Evolutionary conservation across 1,139 yeast species (phyloP).

Genomic region (Debaryomyces fabryi): DNA sequence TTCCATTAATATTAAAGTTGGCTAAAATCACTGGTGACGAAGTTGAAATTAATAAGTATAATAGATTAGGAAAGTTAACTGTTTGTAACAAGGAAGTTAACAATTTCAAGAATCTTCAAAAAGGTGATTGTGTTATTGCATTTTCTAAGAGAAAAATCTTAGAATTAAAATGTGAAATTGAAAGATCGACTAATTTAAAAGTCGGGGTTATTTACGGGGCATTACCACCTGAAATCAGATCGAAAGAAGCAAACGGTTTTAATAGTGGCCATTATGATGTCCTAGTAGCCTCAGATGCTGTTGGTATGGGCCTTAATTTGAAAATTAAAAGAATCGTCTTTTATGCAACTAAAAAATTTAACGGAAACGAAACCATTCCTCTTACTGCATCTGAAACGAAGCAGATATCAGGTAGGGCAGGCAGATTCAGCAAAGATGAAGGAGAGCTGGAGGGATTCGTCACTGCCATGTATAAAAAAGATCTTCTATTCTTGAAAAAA

Average conservation of each 20-base stretch:
- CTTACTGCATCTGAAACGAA: slow-evolving; percentile 70
- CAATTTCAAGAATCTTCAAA: slow-evolving; percentile 41
- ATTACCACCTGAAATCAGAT: slow-evolving; percentile 91
- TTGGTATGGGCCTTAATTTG: slow-evolving; percentile 95
- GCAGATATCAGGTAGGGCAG: slow-evolving; percentile 98
- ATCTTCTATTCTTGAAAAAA: slow-evolving; percentile 44
- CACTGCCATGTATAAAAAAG: slow-evolving; percentile 51
- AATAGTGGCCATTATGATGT: slow-evolving; percentile 76
- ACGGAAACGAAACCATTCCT: slow-evolving; percentile 56
- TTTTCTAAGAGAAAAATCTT: slow-evolving; percentile 77
- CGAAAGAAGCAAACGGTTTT: slow-evolving; percentile 78
- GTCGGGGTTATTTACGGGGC: slow-evolving; percentile 96
- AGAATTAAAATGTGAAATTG: slow-evolving; percentile 66
- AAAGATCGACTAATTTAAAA: slow-evolving; percentile 57
- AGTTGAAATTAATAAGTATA: slow-evolving; percentile 64
- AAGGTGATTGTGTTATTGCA: slow-evolving; percentile 90
- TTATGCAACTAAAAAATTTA: slow-evolving; percentile 65
- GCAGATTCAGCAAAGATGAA: slow-evolving; percentile 56
- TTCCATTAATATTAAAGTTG: slow-evolving; percentile 61
- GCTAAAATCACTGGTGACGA: slow-evolving; percentile 78
- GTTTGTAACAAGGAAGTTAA: slow-evolving; percentile 47
- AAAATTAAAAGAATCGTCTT: slow-evolving; percentile 81
- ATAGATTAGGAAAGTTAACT: slow-evolving; percentile 72
- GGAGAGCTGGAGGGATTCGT: slow-evolving; percentile 61
- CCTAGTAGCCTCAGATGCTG: slow-evolving; percentile 93